phyloP scores from a whole-genome alignment of 2,329 filamentous ascomycete genomes.

The Stromatinia cepivora region DNA sequence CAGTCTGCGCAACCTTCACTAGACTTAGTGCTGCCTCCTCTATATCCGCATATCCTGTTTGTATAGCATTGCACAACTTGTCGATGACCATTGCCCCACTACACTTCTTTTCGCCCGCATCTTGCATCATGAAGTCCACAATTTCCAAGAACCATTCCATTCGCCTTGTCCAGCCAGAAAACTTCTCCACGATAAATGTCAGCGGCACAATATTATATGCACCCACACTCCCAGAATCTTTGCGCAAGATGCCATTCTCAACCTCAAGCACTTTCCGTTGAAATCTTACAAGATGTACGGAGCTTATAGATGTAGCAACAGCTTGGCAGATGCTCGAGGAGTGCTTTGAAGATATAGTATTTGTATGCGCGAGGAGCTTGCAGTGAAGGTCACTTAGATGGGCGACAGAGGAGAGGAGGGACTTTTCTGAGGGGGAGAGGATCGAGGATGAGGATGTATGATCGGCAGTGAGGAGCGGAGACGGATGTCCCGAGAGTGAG shows the following conservation, averaged over 20 bases:
- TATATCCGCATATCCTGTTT: constrained; percentile 87
- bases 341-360: constrained; percentile 68
- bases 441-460: constrained; percentile 50
- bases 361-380: constrained; percentile 65
- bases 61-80: constrained; percentile 69
- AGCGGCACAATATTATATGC: constrained; percentile 92
- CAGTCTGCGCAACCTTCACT: constrained; percentile 75
- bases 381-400: constrained; percentile 78
- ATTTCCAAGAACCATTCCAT: constrained; percentile 85
- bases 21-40: constrained; percentile 73
- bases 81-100: constrained; percentile 76
- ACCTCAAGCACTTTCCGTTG: constrained; percentile 83
- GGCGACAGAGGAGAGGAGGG: constrained; percentile 74
- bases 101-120: constrained; percentile 45
- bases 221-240: constrained; percentile 78
- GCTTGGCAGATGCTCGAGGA: constrained; percentile 83
- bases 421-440: constrained; percentile 76
- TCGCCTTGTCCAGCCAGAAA: constrained; percentile 80
- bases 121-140: constrained; percentile 63
- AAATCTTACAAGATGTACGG: constrained; percentile 75
- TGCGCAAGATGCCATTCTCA: constrained; percentile 72
- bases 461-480: constrained; percentile 71
- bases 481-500: constrained; percentile 90
- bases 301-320: constrained; percentile 74
- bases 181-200: constrained; percentile 79